A percentile compares a stretch with the other conserved stretches of the same genome.
phyloP scores from a whole-genome alignment of 495 filamentous ascomycete genomes.

The Lentithecium fluviatile region DNA sequence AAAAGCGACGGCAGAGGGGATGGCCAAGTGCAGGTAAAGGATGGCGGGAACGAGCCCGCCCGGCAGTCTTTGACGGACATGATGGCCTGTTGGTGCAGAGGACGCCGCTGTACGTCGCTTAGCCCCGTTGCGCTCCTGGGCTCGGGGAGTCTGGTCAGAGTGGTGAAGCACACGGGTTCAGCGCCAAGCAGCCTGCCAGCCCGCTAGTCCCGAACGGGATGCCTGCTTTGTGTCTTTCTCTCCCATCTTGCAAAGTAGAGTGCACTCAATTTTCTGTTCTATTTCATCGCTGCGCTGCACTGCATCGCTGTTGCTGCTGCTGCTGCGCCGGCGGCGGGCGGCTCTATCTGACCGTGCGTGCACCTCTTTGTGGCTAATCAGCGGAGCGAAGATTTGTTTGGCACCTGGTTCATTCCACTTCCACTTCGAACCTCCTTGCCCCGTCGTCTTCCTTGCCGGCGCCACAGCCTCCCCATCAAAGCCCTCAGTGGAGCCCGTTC shows the following conservation, averaged over 20 bases:
- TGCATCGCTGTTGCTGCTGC: not conserved
- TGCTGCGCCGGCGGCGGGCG: not conserved
- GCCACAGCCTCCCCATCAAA: not conserved
- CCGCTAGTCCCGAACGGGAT: too few relatives aligned
- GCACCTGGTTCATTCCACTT: not conserved
- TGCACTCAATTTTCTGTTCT: too few relatives aligned
- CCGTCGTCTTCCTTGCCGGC: not conserved
- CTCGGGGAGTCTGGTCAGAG: too few relatives aligned
- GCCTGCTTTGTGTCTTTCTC: too few relatives aligned
- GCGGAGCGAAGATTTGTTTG: constrained; percentile 12
- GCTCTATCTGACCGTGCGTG: constrained; percentile 12
- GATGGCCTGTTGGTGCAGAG: not conserved
- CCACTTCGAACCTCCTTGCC: not conserved
- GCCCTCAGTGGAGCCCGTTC: not conserved
- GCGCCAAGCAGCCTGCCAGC: too few relatives aligned
- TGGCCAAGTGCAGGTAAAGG: not conserved
- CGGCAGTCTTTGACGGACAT: not conserved
- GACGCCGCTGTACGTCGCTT: not conserved
- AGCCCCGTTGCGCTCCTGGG: not conserved
- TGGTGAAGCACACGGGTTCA: not conserved
- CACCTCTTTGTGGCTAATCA: constrained; percentile 21
- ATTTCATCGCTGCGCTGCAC: too few relatives aligned
- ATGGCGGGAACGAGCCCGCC: not conserved
- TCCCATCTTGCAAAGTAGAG: too few relatives aligned
- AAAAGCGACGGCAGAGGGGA: not conserved